These are phyloP conservation scores for Cylindrotheca closterium DNA, from an alignment of 108 stramenopile genomes.

Conservation along the genomic window DNA sequence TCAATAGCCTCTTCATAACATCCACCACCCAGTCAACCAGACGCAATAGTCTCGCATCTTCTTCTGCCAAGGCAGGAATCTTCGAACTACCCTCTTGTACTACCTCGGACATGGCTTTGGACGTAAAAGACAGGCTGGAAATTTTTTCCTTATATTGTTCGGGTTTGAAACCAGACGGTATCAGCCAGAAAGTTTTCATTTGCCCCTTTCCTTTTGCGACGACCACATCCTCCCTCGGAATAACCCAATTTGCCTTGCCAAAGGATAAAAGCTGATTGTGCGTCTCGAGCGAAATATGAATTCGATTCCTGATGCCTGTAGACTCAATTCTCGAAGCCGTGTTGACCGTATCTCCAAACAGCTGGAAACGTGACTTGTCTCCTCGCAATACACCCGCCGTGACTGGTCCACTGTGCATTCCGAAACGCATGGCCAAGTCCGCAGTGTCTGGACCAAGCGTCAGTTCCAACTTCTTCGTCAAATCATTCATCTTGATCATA, in stretches of 20 bases:
- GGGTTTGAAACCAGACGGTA: not conserved
- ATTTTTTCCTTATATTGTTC: not conserved
- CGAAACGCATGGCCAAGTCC: conserved; percentile 50
- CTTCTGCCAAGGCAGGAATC: not conserved
- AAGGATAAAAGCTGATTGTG: conserved; percentile 35
- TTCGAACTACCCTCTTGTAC: not conserved
- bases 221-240: conserved; percentile 33
- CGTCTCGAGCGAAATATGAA: conserved; percentile 54
- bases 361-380: conserved; percentile 51
- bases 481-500: conserved; percentile 34
- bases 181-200: conserved; percentile 59
- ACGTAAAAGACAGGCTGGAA: not conserved
- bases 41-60: not conserved
- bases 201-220: conserved; percentile 67
- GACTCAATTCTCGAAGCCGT: conserved; percentile 61
- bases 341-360: conserved; percentile 80
- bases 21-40: conserved; percentile 4
- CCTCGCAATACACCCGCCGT: conserved; percentile 60
- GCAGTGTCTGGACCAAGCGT: conserved; percentile 35
- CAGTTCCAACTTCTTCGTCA: conserved; percentile 20
- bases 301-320: conserved; percentile 39
- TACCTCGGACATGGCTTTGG: not conserved
- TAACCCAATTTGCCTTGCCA: conserved; percentile 46
- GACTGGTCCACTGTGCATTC: conserved; percentile 58
- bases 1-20: not conserved